These are phyloP conservation scores for Pezicula carpinea DNA, from an alignment of 2,329 filamentous ascomycete species.

Conservation along the genomic window DNA sequence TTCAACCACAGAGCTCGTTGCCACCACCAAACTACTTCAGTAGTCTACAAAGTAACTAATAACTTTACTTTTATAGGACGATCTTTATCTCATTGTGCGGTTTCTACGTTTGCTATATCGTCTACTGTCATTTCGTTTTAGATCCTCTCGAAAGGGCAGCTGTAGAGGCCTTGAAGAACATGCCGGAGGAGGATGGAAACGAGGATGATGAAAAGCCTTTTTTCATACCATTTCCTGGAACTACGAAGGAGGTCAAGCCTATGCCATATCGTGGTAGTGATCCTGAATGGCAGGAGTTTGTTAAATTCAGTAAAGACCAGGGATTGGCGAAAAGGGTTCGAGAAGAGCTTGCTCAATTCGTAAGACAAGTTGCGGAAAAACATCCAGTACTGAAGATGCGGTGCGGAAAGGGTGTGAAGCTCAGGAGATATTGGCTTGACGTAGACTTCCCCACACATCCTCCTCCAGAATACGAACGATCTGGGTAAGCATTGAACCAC, in stretches of 20 bases:
- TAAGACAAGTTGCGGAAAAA: constrained; percentile 36
- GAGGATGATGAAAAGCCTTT: constrained; percentile 41
- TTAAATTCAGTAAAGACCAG: constrained; percentile 51
- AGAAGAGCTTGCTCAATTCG: constrained; percentile 40
- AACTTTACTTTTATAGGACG: constrained; percentile 6
- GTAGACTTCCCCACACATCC: constrained; percentile 54
- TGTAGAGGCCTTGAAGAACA: constrained; percentile 34
- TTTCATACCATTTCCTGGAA: constrained; percentile 61
- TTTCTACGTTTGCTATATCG: constrained; percentile 33
- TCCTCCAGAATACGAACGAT: constrained; percentile 54
- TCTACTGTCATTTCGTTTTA: constrained; percentile 43
- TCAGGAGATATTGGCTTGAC: constrained; percentile 54
- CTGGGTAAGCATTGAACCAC: constrained; percentile 45
- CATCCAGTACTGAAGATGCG: constrained; percentile 38
- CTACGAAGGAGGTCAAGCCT: constrained; percentile 43
- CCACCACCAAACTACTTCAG: background rate
- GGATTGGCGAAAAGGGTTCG: constrained; percentile 34
- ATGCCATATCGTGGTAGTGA: constrained; percentile 50
- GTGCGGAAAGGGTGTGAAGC: constrained; percentile 42
- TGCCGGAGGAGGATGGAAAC: constrained; percentile 37
- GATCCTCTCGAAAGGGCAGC: constrained; percentile 35
- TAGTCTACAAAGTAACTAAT: background rate
- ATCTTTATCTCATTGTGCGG: constrained; percentile 29
- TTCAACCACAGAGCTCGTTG: too few species aligned
- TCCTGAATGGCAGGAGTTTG: constrained; percentile 59